Conservation (phyloP, 371 early-diverging fungal genomes). For the Mortierella sp. region DNA sequence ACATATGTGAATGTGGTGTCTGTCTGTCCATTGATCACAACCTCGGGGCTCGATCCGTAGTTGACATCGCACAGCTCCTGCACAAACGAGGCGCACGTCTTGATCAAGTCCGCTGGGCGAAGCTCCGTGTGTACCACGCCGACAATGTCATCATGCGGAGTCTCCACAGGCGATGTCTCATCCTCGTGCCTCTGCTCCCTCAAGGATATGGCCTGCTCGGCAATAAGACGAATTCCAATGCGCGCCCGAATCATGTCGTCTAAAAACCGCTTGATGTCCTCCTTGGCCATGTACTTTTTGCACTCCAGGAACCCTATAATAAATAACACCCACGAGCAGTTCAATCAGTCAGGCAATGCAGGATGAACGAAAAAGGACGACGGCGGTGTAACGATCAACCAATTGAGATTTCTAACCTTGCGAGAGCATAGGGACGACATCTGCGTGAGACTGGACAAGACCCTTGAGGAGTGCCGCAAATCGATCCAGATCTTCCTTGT, state of each 20-base stretch:
- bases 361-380: background rate
- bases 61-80: constrained; percentile 92
- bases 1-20: constrained; percentile 91
- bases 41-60: constrained; percentile 88
- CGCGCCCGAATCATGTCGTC: constrained; percentile 94
- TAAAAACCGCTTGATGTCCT: constrained; percentile 82
- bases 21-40: constrained; percentile 81
- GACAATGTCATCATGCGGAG: constrained; percentile 66
- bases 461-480: constrained; percentile 79
- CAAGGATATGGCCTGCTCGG: constrained; percentile 94
- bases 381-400: background rate
- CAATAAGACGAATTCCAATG: constrained; percentile 94
- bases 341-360: background rate
- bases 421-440: constrained; percentile 88
- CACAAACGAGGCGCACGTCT: constrained; percentile 79
- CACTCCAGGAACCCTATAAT: constrained; percentile 85
- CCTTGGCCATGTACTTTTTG: constrained; percentile 87
- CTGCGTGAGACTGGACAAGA: constrained; percentile 81
- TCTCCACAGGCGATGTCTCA: constrained; percentile 4
- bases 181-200: constrained; percentile 66
- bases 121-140: constrained; percentile 91
- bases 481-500: constrained; percentile 63
- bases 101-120: constrained; percentile 76
- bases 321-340: background rate
- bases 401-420: constrained; percentile 66